Percentiles rank a stretch among this genome's conserved stretches.
phyloP scores from a whole-genome alignment of 2,329 filamentous ascomycete genomes.

The Zopfia rhizophila region DNA sequence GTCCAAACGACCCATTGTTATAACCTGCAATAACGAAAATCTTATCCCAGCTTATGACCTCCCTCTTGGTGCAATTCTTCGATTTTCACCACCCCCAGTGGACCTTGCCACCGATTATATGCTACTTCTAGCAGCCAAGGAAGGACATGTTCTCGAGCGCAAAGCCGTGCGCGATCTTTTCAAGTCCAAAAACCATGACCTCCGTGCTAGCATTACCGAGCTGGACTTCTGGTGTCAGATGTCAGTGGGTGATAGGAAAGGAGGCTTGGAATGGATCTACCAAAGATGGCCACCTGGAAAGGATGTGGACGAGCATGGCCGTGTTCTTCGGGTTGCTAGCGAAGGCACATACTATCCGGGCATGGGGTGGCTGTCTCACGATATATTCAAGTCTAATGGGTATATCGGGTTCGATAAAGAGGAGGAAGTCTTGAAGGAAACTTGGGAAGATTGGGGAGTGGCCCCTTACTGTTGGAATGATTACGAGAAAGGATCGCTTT shows the following conservation, averaged over 20 bases:
- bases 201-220: constrained; percentile 84
- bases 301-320: constrained; percentile 74
- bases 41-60: constrained; percentile 79
- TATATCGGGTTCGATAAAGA: constrained; percentile 60
- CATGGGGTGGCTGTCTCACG: constrained; percentile 80
- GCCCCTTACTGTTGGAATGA: constrained; percentile 71
- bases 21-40: constrained; percentile 94
- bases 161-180: constrained; percentile 76
- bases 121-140: constrained; percentile 82
- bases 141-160: constrained; percentile 82
- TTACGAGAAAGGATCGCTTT: constrained; percentile 50
- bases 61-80: constrained; percentile 85
- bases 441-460: constrained; percentile 74
- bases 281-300: constrained; percentile 78
- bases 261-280: constrained; percentile 90
- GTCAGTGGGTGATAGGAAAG: constrained; percentile 86
- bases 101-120: constrained; percentile 82
- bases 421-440: constrained; percentile 71
- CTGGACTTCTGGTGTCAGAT: constrained; percentile 98
- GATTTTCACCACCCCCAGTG: constrained; percentile 73
- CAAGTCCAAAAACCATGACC: constrained; percentile 72
- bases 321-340: constrained; percentile 81
- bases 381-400: constrained; percentile 59
- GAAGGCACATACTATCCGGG: constrained; percentile 78
- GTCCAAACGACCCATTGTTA: constrained; percentile 90